Conservation (phyloP, 768 basidiomycete species). For the Coprinellus micaceus region DNA sequence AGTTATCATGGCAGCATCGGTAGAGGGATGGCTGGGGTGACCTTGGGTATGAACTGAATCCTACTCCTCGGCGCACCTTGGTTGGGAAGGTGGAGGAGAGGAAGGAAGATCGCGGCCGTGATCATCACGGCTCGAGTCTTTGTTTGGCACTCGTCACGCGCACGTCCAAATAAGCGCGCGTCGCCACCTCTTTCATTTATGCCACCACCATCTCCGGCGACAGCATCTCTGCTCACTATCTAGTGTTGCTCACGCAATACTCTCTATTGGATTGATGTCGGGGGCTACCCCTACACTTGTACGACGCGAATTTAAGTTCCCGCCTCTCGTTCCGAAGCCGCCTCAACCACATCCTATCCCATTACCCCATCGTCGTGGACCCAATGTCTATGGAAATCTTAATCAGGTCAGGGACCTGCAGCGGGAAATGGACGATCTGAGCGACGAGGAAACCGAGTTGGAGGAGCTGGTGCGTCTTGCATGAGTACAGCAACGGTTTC, state of each 20-base stretch:
- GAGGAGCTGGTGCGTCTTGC: slow-evolving; percentile 59
- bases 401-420: slow-evolving; percentile 64
- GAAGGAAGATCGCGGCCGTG: too few relatives aligned
- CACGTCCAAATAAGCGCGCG: too few relatives aligned
- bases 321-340: slow-evolving; percentile 59
- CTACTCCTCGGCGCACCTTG: too few relatives aligned
- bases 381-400: slow-evolving; percentile 45
- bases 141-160: too few relatives aligned
- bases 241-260: not conserved
- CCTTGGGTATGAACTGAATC: too few relatives aligned
- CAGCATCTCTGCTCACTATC: not conserved
- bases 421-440: slow-evolving; percentile 78
- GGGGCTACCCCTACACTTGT: slow-evolving; percentile 71
- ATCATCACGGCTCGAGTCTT: too few relatives aligned
- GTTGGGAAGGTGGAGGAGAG: too few relatives aligned
- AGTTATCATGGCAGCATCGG: too few relatives aligned
- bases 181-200: not conserved
- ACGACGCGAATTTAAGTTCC: slow-evolving; percentile 59
- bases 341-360: slow-evolving; percentile 67
- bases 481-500: slow-evolving; percentile 4
- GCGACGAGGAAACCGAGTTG: slow-evolving; percentile 80
- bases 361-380: slow-evolving; percentile 40
- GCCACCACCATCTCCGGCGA: not conserved
- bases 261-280: slow-evolving; percentile 27
- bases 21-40: too few relatives aligned